Conservation (phyloP, 2,329 filamentous ascomycete genomes). For the Arthroderma sp. region DNA sequence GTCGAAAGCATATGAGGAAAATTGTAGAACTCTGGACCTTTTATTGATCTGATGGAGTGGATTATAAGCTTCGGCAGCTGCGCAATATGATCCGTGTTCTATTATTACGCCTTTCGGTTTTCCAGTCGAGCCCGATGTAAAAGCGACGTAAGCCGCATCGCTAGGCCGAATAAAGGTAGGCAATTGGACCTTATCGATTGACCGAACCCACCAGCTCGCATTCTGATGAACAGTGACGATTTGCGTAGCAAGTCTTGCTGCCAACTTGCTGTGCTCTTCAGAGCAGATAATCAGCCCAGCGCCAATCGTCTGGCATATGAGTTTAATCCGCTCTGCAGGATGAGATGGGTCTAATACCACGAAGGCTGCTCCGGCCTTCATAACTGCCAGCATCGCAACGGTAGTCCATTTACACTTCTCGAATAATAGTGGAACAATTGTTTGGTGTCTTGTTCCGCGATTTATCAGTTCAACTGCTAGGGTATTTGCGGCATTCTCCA, state of each 20-base stretch:
- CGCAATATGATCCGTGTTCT: conserved; percentile 42
- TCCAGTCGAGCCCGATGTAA: conserved; percentile 39
- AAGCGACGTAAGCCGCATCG: conserved; percentile 40
- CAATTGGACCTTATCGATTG: too few relatives aligned
- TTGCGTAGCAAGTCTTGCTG: too few relatives aligned
- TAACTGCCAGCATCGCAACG: conserved; percentile 8
- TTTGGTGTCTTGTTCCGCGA: conserved; percentile 11
- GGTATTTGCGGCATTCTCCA: conserved; percentile 12
- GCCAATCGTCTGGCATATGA: not conserved
- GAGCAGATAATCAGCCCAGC: not conserved
- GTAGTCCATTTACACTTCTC: conserved; percentile 10
- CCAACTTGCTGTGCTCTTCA: not conserved
- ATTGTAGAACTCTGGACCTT: conserved; percentile 24
- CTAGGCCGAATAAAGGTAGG: not conserved
- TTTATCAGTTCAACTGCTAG: too few relatives aligned
- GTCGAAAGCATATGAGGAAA: conserved; percentile 34
- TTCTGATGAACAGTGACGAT: too few relatives aligned
- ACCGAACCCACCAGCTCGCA: too few relatives aligned
- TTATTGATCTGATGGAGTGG: conserved; percentile 32
- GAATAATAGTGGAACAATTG: conserved; percentile 9
- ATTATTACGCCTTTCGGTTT: conserved; percentile 44
- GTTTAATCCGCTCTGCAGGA: not conserved
- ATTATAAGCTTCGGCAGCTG: conserved; percentile 35
- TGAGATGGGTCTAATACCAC: conserved; percentile 8
- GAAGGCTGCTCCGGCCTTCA: conserved; percentile 11